These are phyloP conservation scores for Jimgerdemannia flammicorona DNA, from an alignment of 192 early-diverging fungal genomes.

Conservation along the genomic window DNA sequence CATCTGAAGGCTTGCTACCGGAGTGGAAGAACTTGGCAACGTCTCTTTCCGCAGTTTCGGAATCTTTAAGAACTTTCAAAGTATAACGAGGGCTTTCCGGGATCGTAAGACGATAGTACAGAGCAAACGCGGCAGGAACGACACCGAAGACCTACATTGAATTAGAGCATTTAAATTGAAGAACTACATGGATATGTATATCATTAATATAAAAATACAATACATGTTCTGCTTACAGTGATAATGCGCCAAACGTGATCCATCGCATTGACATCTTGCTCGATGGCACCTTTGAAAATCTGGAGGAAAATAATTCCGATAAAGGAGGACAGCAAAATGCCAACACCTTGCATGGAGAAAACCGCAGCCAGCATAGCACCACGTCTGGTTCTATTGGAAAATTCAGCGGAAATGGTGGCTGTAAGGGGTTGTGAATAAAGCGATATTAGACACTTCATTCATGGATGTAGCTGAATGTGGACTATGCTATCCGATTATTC, in stretches of 20 bases:
- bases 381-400: conserved; percentile 69
- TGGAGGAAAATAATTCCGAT: conserved; percentile 65
- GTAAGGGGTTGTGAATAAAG: too few relatives aligned
- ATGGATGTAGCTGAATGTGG: neutral
- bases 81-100: conserved; percentile 78
- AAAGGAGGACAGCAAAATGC: conserved; percentile 73
- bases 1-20: neutral
- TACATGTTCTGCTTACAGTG: conserved; percentile 15
- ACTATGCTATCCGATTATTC: neutral
- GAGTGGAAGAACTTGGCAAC: neutral
- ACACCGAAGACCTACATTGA: conserved; percentile 55
- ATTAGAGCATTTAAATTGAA: too few relatives aligned
- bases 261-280: conserved; percentile 56
- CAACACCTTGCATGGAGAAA: conserved; percentile 92
- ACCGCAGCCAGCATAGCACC: conserved; percentile 77
- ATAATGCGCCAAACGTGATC: conserved; percentile 90
- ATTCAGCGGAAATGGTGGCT: conserved; percentile 84
- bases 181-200: too few relatives aligned
- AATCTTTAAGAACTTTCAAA: conserved; percentile 26
- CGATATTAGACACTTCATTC: too few relatives aligned
- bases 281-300: conserved; percentile 63
- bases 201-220: too few relatives aligned
- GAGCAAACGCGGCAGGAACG: conserved; percentile 71
- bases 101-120: conserved; percentile 82
- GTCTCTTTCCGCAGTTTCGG: neutral